Base-by-base conservation (phyloP, 2,329 filamentous ascomycete genomes). In the Cytospora piceicola region DNA sequence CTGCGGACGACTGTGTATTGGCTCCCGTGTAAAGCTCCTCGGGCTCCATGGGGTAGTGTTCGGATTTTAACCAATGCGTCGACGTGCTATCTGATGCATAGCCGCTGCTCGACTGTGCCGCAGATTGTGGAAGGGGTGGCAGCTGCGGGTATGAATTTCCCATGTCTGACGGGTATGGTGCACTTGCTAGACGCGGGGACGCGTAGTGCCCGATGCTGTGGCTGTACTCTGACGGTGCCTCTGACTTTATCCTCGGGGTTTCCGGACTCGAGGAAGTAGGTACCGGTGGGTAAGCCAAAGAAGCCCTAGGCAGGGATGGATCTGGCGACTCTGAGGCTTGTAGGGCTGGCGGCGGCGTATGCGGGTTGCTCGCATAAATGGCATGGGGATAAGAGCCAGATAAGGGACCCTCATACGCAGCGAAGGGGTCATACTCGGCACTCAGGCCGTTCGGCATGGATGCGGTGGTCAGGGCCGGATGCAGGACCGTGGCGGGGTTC, bases 361-460 rank as follows among this genome's bases (percentile, higher is more conserved):
- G 67, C 14, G 56, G 53, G 72, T 68, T 22, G 70, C 64, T 14
- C 32, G 76, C 72, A 72, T 85, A 86, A 64, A 81, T 71, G 67
- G 83, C 81, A 70, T 81, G 79, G 3, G 81, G 60, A 42, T 57
- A 62, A 4, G 58, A 69, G 24, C 75, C 68, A 63, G 78, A 72
- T 68, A 82, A 72, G 61, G 75, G 72, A 30, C 77, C 71, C 42
- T 81, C 78, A 71, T 84, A 85, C 64, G 77, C 76, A 67, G 77
- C 76, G 71, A 85, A 87, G 34, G 79, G 73, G 70, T 83, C 81
- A 71, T 85, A 87, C 55, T 84, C 83, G 42, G 80, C 73, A 39
- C 82, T 77, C 64, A 85, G 73, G 34, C 83, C 77, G 69, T 78
- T 81, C 61, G 82, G 77, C 67, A 80, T 77, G 63, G 76, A 75